A percentile compares a stretch with the other conserved stretches of the same genome.
These are phyloP conservation scores for Candida tibetensis DNA, from an alignment of 805 yeast genomes.

Conservation along the genomic window DNA sequence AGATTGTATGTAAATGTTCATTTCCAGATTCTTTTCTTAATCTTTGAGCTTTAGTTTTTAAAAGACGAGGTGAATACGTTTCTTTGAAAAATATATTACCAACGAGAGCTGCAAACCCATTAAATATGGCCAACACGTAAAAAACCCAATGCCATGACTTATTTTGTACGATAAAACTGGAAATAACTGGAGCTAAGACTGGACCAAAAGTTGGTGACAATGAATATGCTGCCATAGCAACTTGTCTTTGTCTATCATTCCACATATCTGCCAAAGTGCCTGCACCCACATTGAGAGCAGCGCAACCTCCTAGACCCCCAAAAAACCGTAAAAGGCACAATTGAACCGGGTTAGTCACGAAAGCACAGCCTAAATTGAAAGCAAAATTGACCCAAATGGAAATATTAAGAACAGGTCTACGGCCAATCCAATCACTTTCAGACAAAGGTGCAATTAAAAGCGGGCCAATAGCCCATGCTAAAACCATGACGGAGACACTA, in stretches of 20 bases:
- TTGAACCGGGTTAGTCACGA: slow-evolving; percentile 31
- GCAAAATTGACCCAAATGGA: slow-evolving; percentile 34
- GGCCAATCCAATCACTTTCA: slow-evolving; percentile 35
- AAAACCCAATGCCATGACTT: slow-evolving; percentile 39
- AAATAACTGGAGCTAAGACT: slow-evolving; percentile 36
- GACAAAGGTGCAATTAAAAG: slow-evolving; percentile 38
- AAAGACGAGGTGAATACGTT: slow-evolving; percentile 36
- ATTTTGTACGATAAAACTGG: slow-evolving; percentile 33
- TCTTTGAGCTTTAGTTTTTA: slow-evolving; percentile 24
- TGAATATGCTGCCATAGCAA: slow-evolving; percentile 36
- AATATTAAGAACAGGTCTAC: slow-evolving; percentile 30
- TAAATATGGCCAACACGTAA: slow-evolving; percentile 32
- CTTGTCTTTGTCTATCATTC: slow-evolving; percentile 30
- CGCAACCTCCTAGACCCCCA: slow-evolving; percentile 39
- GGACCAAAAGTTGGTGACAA: slow-evolving; percentile 39
- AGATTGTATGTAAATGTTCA: slow-evolving; percentile 35
- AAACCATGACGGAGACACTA: slow-evolving; percentile 34
- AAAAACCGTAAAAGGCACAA: slow-evolving; percentile 32
- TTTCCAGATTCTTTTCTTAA: slow-evolving; percentile 36
- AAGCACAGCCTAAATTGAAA: slow-evolving; percentile 38
- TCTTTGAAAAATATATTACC: slow-evolving; percentile 32
- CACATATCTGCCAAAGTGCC: slow-evolving; percentile 38
- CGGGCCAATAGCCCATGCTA: slow-evolving; percentile 43
- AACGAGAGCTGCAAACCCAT: slow-evolving; percentile 30
- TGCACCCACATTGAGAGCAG: slow-evolving; percentile 38